phyloP scores from a whole-genome alignment of 2,329 filamentous ascomycete genomes.

The Calonectria naviculata region DNA sequence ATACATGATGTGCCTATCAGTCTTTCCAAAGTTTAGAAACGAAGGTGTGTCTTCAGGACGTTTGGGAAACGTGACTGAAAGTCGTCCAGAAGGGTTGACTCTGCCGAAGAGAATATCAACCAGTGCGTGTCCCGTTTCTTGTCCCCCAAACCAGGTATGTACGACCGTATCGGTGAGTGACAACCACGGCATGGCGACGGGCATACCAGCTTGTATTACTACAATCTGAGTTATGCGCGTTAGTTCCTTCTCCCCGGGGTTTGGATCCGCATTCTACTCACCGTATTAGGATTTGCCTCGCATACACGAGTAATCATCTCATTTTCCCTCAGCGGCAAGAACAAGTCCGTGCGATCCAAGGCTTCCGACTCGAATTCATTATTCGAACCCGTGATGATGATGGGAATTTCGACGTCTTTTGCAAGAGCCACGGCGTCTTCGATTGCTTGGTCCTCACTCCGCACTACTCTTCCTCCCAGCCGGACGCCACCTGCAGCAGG shows the following conservation, averaged over 20 bases:
- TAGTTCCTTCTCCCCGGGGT: not conserved
- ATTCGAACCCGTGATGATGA: constrained; percentile 66
- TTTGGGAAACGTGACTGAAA: not conserved
- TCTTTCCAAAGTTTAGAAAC: not conserved
- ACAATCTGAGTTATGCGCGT: too few relatives aligned
- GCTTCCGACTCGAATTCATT: constrained; percentile 57
- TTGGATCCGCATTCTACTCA: not conserved
- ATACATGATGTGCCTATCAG: not conserved
- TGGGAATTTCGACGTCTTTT: constrained; percentile 63
- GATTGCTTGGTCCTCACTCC: constrained; percentile 44
- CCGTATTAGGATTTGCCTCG: constrained; percentile 15
- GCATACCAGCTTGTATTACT: not conserved
- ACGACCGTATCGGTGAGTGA: not conserved
- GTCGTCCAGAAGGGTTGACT: not conserved
- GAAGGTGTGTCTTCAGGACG: not conserved
- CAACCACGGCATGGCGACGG: not conserved
- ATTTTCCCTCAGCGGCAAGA: not conserved
- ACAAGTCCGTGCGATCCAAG: constrained; percentile 47
- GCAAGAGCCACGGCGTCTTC: constrained; percentile 42
- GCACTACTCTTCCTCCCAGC: constrained; percentile 26
- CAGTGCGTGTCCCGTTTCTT: not conserved
- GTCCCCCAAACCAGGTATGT: not conserved
- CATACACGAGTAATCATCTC: constrained; percentile 7
- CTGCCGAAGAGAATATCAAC: not conserved
- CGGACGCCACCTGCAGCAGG: constrained; percentile 8